Evolutionary conservation across 208 protist species (phyloP).

Genomic region (Pavlovales sp.): DNA sequence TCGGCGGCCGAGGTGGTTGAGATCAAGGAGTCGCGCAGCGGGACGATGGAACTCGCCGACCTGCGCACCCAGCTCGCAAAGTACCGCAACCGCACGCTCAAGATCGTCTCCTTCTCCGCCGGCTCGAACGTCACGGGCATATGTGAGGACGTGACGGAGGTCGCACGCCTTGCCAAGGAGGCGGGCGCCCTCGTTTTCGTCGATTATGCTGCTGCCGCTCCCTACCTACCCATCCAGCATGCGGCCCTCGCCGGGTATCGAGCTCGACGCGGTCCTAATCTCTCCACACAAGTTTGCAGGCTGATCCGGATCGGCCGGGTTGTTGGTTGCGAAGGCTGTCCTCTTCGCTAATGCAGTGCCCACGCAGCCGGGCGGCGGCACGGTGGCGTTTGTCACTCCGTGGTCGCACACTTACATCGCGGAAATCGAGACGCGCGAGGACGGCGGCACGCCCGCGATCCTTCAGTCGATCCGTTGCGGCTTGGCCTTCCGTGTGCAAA

Average conservation of each 20-base stretch:
- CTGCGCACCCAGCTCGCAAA: constrained; percentile 1
- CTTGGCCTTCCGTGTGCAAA: constrained; percentile 55
- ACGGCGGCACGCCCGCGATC: constrained; percentile 66
- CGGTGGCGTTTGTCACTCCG: constrained; percentile 58
- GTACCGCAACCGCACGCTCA: constrained; percentile 8
- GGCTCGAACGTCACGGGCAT: constrained; percentile 68
- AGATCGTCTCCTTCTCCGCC: constrained; percentile 64
- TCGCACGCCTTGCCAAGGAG: constrained; percentile 59
- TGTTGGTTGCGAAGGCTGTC: background rate
- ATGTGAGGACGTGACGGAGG: constrained; percentile 45
- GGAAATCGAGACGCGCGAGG: constrained; percentile 58
- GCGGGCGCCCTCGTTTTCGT: constrained; percentile 60
- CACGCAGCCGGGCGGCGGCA: constrained; percentile 55
- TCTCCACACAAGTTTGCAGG: constrained; percentile 69
- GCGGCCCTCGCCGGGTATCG: constrained; percentile 44
- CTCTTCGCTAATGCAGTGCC: background rate
- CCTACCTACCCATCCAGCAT: constrained; percentile 64
- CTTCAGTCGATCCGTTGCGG: constrained; percentile 59
- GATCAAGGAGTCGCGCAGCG: constrained; percentile 19
- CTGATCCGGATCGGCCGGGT: constrained; percentile 58
- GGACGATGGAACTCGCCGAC: constrained; percentile 23
- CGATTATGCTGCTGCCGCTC: constrained; percentile 66
- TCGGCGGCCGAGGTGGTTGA: constrained; percentile 36
- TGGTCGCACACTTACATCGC: constrained; percentile 50
- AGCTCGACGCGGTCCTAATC: constrained; percentile 66